phyloP scores from a whole-genome alignment of 75 land plant species.

The Sequoia sempervirens region DNA sequence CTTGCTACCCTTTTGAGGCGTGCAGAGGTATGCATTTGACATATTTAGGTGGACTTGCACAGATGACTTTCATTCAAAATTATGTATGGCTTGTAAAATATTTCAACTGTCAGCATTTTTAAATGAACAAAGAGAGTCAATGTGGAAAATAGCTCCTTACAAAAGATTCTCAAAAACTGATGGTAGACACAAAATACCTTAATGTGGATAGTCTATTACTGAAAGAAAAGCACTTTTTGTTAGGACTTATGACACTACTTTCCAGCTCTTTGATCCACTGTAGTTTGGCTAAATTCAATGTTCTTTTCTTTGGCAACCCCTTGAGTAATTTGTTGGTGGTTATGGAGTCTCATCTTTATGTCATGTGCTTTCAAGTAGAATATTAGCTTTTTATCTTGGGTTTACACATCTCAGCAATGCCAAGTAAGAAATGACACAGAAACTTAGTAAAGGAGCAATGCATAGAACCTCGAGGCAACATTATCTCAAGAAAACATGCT shows the following conservation, averaged over 20 bases:
- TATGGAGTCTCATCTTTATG: neutral
- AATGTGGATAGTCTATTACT: neutral
- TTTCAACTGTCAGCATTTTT: neutral
- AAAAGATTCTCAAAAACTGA: neutral
- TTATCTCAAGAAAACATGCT: too few species aligned
- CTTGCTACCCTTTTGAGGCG: slow-evolving; percentile 92
- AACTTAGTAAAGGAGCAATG: too few species aligned
- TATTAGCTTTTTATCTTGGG: too few species aligned
- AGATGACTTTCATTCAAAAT: neutral
- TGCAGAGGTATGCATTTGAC: slow-evolving; percentile 54
- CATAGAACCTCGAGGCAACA: too few species aligned
- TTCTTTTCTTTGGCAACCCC: neutral
- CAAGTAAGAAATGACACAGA: too few species aligned
- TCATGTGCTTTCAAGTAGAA: neutral
- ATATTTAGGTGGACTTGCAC: neutral
- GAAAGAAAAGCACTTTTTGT: neutral
- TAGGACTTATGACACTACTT: neutral
- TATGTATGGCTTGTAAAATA: neutral
- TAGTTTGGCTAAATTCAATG: neutral
- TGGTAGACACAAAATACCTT: neutral
- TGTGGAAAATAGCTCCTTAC: neutral
- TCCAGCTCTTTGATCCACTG: neutral
- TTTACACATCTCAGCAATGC: too few species aligned
- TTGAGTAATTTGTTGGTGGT: neutral
- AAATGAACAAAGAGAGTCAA: neutral